These are phyloP conservation scores for Aspergillus ruber DNA, from an alignment of 2,329 filamentous ascomycete species.

Conservation along the genomic window DNA sequence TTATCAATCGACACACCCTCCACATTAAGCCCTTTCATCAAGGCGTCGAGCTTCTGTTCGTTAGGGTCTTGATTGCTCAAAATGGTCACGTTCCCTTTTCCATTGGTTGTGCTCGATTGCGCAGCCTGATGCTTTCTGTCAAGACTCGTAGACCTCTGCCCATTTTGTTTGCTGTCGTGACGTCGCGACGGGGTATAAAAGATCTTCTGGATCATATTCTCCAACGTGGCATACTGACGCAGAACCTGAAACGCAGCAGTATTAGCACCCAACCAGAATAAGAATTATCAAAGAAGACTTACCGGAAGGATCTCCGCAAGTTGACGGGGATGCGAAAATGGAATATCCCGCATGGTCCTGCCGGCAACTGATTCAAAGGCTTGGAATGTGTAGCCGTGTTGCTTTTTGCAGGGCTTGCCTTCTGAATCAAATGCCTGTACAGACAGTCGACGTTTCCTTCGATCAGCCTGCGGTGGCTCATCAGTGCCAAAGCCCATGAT, in stretches of 20 bases:
- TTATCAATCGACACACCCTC: slow-evolving; percentile 1
- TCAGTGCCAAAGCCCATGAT: slow-evolving; percentile 20
- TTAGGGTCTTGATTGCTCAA: slow-evolving; percentile 38
- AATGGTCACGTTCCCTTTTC: slow-evolving; percentile 14
- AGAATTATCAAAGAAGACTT: background rate
- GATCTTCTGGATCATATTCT: slow-evolving; percentile 31
- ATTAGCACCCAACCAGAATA: background rate
- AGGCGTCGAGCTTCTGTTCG: slow-evolving; percentile 50
- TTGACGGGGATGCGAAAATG: slow-evolving; percentile 42
- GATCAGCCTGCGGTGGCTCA: slow-evolving; percentile 19
- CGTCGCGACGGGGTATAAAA: slow-evolving; percentile 20
- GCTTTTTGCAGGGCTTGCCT: slow-evolving; percentile 22
- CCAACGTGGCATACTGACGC: slow-evolving; percentile 40
- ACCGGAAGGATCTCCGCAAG: slow-evolving; percentile 37
- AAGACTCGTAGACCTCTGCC: slow-evolving; percentile 3
- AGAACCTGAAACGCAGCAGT: slow-evolving; percentile 24
- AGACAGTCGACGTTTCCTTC: slow-evolving; percentile 27
- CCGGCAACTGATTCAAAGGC: slow-evolving; percentile 36
- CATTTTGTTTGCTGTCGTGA: slow-evolving; percentile 6
- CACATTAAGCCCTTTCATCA: slow-evolving; percentile 33
- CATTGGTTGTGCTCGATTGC: slow-evolving; percentile 7
- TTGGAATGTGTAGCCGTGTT: slow-evolving; percentile 40
- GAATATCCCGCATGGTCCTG: slow-evolving; percentile 35
- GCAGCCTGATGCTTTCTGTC: background rate
- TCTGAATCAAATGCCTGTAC: slow-evolving; percentile 27